phyloP scores from a whole-genome alignment of 148 eudicot species.

The Linanthus parryae region DNA sequence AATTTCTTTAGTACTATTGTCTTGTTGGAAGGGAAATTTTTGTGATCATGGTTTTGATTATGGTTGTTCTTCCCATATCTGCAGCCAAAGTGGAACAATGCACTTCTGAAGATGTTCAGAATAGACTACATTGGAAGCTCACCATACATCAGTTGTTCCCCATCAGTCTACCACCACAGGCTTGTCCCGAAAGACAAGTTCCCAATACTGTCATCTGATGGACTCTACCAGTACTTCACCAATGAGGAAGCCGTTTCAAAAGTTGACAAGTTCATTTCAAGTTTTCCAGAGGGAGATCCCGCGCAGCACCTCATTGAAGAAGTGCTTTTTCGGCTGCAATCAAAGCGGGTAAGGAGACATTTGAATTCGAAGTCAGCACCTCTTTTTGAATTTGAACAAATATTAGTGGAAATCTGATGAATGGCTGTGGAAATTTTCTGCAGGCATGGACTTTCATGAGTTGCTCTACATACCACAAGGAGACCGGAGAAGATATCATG shows the following conservation, averaged over 20 bases:
- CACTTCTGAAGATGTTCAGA: slow-evolving; percentile 72
- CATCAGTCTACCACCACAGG: slow-evolving; percentile 67
- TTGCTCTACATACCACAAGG: slow-evolving; percentile 93
- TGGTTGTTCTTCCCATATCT: slow-evolving; percentile 2
- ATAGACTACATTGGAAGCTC: slow-evolving; percentile 68
- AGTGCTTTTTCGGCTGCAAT: slow-evolving; percentile 85
- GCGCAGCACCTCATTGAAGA: slow-evolving; percentile 94
- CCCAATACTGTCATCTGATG: slow-evolving; percentile 82
- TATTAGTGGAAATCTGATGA: too few relatives aligned
- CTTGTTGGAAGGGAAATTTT: not conserved
- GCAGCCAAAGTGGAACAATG: slow-evolving; percentile 81
- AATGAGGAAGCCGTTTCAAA: slow-evolving; percentile 80
- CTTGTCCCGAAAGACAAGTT: slow-evolving; percentile 63
- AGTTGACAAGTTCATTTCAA: slow-evolving; percentile 67
- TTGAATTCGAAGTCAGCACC: too few relatives aligned
- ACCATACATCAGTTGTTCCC: slow-evolving; percentile 67
- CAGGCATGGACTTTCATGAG: slow-evolving; percentile 62
- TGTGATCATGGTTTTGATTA: not conserved
- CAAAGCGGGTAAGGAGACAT: slow-evolving; percentile 59
- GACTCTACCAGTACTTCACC: slow-evolving; percentile 87
- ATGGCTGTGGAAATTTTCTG: slow-evolving; percentile 2
- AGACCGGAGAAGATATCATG: slow-evolving; percentile 78
- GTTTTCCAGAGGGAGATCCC: slow-evolving; percentile 85
- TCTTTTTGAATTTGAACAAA: too few relatives aligned
- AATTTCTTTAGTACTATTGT: not conserved